Evolutionary conservation across 495 filamentous ascomycete genomes (phyloP).

Genomic region (Podospora sp.): DNA sequence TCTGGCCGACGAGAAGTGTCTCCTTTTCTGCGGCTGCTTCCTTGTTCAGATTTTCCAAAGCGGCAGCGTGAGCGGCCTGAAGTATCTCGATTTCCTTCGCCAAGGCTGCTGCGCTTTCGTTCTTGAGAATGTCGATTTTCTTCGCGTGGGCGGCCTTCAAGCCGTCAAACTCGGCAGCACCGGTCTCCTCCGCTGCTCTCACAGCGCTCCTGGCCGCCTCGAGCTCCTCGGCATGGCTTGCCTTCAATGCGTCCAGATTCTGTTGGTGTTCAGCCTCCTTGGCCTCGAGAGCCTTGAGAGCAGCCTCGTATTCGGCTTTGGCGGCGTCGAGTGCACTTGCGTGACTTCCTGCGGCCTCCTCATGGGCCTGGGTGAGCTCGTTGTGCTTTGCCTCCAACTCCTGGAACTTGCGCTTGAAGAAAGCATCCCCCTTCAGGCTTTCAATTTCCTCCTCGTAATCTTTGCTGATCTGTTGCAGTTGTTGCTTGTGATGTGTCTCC

Average conservation of each 20-base stretch:
- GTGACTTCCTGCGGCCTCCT: slow-evolving; percentile 41
- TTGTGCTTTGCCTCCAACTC: slow-evolving; percentile 51
- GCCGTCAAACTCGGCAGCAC: slow-evolving; percentile 43
- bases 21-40: slow-evolving; percentile 34
- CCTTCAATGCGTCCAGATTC: slow-evolving; percentile 46
- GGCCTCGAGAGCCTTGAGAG: slow-evolving; percentile 41
- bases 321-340: slow-evolving; percentile 42
- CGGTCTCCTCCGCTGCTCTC: slow-evolving; percentile 39
- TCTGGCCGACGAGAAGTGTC: slow-evolving; percentile 37
- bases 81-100: slow-evolving; percentile 46
- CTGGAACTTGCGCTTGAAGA: slow-evolving; percentile 57
- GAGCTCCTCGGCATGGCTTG: slow-evolving; percentile 50
- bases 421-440: slow-evolving; percentile 57
- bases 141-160: slow-evolving; percentile 53
- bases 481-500: slow-evolving; percentile 50
- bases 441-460: slow-evolving; percentile 61
- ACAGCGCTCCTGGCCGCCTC: slow-evolving; percentile 46
- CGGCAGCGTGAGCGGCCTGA: slow-evolving; percentile 40
- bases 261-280: slow-evolving; percentile 48
- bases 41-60: slow-evolving; percentile 22
- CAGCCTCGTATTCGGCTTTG: slow-evolving; percentile 39
- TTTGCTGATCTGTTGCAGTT: slow-evolving; percentile 53
- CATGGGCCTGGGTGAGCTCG: slow-evolving; percentile 46
- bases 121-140: slow-evolving; percentile 46
- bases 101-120: slow-evolving; percentile 41